Evolutionary conservation across 1,284 basidiomycete species (phyloP), one percentile per base, ranked within the genome.

Genomic region (Microbotryomycetes sp.): DNA sequence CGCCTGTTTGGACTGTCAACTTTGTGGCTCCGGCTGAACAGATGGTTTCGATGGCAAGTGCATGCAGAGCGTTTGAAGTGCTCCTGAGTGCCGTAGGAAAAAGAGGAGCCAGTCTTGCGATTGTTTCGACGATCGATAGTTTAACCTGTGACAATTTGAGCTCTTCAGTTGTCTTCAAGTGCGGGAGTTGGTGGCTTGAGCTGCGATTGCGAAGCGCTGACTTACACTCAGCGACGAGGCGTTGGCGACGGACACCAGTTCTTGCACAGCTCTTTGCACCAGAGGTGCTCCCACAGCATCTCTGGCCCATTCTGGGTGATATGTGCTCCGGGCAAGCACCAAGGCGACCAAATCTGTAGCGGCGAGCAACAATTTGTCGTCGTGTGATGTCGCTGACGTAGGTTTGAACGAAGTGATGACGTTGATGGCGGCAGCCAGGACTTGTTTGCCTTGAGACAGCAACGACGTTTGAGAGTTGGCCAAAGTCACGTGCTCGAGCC

Each of bases 291-390:
- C 66, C 29, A 65, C 64, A 6, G 60, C 62, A 26, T 68, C 66
- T 49, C 66, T 54, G n/a, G 66, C 64, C 66, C 66, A 68, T 42
- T 68, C 66, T 1, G 66, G 61, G 49, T 68, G 64, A 47, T 45
- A 60, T 6, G 59, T 61, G 49, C 59, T 61, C 54, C 59, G 56
- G 6, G 61, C 66, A 26, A 68, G 49, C 31, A 68, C 46, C 28
- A 62, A 49, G 30, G 52, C 50, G 5, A 59, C 54, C 22, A 54
- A 23, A 23, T 63, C 64, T 26, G 63, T 53, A 9, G 64, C 61
- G 36, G 61, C 50, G 45, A 59, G 25, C 51, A 63, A 60, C 6
- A 68, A 49, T 9, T 25, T 15, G 3, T 51, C 51, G 36, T 65
- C 57, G 36, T 42, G 36, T 42, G 36, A 9, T 42, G 9, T 42